These are phyloP conservation scores for Immersiella caudata DNA, from an alignment of 495 filamentous ascomycete genomes.

Conservation along the genomic window DNA sequence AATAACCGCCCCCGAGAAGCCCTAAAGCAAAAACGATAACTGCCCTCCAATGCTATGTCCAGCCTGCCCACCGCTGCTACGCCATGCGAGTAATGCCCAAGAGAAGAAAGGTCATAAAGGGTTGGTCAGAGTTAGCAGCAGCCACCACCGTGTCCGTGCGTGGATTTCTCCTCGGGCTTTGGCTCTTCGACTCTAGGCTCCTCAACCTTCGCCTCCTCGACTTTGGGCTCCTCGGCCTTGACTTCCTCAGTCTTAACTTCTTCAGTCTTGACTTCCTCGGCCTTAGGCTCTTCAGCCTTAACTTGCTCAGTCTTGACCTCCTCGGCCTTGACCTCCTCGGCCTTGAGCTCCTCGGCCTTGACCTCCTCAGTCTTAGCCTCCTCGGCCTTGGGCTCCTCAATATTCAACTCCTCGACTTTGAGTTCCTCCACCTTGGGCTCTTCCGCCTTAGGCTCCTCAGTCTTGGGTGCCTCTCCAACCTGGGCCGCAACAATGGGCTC, in stretches of 20 bases:
- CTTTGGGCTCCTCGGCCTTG: constrained; percentile 11
- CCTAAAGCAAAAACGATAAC: neutral
- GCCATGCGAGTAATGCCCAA: constrained; percentile 7
- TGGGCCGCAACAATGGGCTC: neutral
- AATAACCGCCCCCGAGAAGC: neutral
- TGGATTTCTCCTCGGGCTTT: constrained; percentile 3
- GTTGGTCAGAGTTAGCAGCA: constrained; percentile 30
- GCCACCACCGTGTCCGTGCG: constrained; percentile 1
- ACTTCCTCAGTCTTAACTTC: no score
- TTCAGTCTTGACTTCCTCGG: neutral
- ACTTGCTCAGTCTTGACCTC: neutral
- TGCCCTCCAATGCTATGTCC: constrained; percentile 5
- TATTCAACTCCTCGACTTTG: no score
- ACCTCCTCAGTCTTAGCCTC: no score
- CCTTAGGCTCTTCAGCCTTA: no score
- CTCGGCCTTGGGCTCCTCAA: no score
- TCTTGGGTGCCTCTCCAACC: constrained; percentile 21
- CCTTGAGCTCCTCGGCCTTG: constrained; percentile 10
- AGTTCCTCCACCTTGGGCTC: neutral
- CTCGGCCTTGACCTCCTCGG: constrained; percentile 9
- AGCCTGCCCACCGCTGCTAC: neutral
- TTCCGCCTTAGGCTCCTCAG: constrained; percentile 21
- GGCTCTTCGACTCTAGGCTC: constrained; percentile 1
- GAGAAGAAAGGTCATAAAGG: neutral
- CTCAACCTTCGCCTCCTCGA: constrained; percentile 19